Evolutionary conservation across 306 rosid genomes (phyloP), one percentile per base, ranked within the genome.

Genomic region (Rosa multiflora): DNA sequence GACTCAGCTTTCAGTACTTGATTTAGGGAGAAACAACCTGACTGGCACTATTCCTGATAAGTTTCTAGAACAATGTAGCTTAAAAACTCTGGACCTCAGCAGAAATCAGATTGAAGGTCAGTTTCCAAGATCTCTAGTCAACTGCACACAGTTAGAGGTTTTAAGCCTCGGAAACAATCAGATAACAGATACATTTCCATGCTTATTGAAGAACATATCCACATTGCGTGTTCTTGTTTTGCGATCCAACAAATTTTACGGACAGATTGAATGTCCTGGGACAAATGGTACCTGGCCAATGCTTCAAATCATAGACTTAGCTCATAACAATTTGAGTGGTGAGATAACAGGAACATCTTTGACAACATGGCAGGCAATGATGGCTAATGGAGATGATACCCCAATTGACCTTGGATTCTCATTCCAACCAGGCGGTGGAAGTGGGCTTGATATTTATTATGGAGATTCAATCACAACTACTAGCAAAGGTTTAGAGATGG

Each of bases 261-360:
- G 61, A 11, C 1, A 29, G 0, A 66, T 73, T 67, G 67, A 23
- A 32, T 82, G 85, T 46, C 12, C 32, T 4, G 10, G 37, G 0
- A 8, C 10, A 4, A 74, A 35, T 44, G 43, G 8, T 47, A 43
- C 48, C 0, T 82, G 79, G 81, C 6, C n/a, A 0, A 53, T 7
- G 2, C 81, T 76, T 82, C 85, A 82, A 29, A 82, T 77, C 32
- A 0, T 72, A 14, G 78, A 82, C 67, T 39, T 76, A 0, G 78
- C 85, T 18, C 53, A 56, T 23, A 82, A 76, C 44, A 29, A 61
- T 20, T 71, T 76, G 18, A 51, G 23, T 6, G 72, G 85, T 32
- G 23, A 8, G 35, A 42, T 82, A 21, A 78, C 78, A 10, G 53
- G 46, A 6, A 14, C 39, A 10, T 58, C 2, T 12, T 10, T 75